Evolutionary conservation across 495 filamentous ascomycete species (phyloP).

Genomic region (Trypethelium eluteriae): DNA sequence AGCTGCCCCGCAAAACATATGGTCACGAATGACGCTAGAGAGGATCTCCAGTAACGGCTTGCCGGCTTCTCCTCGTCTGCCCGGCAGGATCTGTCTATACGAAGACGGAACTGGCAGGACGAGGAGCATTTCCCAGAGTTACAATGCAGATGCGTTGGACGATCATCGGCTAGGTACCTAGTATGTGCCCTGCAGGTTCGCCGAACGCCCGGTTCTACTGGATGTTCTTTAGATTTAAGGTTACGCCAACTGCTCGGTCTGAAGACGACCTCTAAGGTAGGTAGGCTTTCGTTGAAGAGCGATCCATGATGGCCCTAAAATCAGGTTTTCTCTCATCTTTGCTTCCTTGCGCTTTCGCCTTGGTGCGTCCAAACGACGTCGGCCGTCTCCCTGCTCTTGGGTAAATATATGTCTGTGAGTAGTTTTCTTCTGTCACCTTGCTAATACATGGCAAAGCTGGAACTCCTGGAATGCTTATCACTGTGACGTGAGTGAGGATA

Average conservation of each 20-base stretch:
- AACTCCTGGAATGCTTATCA: slow-evolving; percentile 41
- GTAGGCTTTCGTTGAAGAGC: background rate
- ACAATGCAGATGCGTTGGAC: background rate
- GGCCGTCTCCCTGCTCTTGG: slow-evolving; percentile 51
- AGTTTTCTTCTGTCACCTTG: no score
- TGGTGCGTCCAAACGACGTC: slow-evolving; percentile 15
- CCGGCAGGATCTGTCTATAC: background rate
- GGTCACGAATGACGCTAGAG: background rate
- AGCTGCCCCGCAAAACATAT: background rate
- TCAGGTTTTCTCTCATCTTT: background rate
- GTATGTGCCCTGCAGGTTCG: background rate
- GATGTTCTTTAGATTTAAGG: background rate
- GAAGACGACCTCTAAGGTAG: background rate
- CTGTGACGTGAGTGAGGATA: slow-evolving; percentile 22
- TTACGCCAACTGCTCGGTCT: background rate
- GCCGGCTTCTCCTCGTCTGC: background rate
- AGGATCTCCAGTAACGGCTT: slow-evolving; percentile 1
- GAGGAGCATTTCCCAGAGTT: background rate
- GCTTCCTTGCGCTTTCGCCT: background rate
- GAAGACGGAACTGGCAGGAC: background rate
- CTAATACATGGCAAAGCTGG: background rate
- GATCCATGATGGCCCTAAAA: background rate
- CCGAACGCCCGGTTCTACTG: background rate
- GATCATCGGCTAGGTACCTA: background rate
- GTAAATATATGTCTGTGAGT: slow-evolving; percentile 41